Conservation (phyloP, 192 early-diverging fungal genomes). For the Anaeromyces robustus region DNA sequence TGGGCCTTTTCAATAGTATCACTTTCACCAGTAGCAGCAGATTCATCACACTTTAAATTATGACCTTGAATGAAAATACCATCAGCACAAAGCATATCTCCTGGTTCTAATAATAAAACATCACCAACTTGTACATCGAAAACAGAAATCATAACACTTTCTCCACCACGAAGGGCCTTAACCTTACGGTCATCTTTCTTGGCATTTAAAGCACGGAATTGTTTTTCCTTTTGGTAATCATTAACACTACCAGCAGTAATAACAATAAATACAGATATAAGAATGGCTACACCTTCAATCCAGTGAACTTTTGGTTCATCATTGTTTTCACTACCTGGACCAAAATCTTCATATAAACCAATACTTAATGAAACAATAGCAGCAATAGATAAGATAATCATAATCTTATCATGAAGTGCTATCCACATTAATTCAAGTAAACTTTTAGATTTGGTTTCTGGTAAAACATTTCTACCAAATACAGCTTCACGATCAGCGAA, state of each 20-base stretch:
- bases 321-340: slow-evolving; percentile 5
- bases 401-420: slow-evolving; percentile 64
- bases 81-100: neutral
- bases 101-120: neutral
- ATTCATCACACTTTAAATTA: neutral
- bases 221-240: slow-evolving; percentile 72
- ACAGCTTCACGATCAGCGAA: slow-evolving; percentile 33
- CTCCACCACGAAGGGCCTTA: slow-evolving; percentile 4
- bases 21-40: slow-evolving; percentile 1
- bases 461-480: slow-evolving; percentile 59
- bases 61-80: slow-evolving; percentile 22
- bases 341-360: slow-evolving; percentile 67
- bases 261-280: slow-evolving; percentile 65
- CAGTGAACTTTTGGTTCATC: slow-evolving; percentile 43
- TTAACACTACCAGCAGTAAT: slow-evolving; percentile 61
- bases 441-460: slow-evolving; percentile 46
- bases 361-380: slow-evolving; percentile 63
- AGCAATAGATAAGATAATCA: slow-evolving; percentile 60
- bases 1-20: slow-evolving; percentile 8
- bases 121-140: neutral
- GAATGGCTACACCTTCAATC: slow-evolving; percentile 59
- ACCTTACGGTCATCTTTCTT: slow-evolving; percentile 62
- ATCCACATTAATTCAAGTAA: slow-evolving; percentile 67
- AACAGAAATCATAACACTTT: slow-evolving; percentile 1
- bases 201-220: slow-evolving; percentile 69